Percentiles rank a stretch among this genome's conserved stretches.
Conservation (phyloP, 2,329 filamentous ascomycete genomes). For the Penicillium sp. region DNA sequence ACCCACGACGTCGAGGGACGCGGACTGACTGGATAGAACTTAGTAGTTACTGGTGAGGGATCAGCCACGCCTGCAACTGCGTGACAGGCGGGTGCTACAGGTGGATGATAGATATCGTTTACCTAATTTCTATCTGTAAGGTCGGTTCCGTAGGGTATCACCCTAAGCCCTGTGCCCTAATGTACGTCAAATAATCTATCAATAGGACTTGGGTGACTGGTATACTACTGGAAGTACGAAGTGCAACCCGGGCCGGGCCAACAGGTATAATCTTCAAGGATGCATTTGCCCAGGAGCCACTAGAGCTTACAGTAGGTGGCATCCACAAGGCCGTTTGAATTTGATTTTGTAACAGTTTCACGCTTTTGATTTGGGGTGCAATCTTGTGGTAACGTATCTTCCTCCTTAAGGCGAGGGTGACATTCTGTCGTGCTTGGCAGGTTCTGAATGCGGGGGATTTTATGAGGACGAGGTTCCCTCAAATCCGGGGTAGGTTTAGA, state of each 20-base stretch:
- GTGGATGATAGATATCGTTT: neutral
- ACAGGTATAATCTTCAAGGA: neutral
- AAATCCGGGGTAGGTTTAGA: conserved; percentile 9
- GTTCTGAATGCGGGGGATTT: conserved; percentile 6
- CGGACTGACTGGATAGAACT: neutral
- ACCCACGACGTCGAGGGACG: neutral
- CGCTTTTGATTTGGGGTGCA: neutral
- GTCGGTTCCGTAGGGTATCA: neutral
- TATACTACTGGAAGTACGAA: neutral
- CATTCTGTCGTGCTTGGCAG: conserved; percentile 18
- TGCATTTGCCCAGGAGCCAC: neutral
- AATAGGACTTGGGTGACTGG: no score
- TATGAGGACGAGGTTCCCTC: neutral
- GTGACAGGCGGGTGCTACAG: neutral
- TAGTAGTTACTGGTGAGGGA: neutral
- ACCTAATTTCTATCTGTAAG: neutral
- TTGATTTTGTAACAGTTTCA: neutral
- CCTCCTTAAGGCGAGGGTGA: conserved; percentile 10
- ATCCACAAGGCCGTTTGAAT: neutral
- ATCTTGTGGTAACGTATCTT: neutral
- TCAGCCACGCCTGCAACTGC: neutral
- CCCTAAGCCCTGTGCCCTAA: neutral
- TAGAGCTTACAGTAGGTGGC: neutral
- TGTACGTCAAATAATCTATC: neutral
- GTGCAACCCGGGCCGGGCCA: neutral